These are phyloP conservation scores for Fusarium domesticum DNA, from an alignment of 2,329 filamentous ascomycete species.

Conservation along the genomic window DNA sequence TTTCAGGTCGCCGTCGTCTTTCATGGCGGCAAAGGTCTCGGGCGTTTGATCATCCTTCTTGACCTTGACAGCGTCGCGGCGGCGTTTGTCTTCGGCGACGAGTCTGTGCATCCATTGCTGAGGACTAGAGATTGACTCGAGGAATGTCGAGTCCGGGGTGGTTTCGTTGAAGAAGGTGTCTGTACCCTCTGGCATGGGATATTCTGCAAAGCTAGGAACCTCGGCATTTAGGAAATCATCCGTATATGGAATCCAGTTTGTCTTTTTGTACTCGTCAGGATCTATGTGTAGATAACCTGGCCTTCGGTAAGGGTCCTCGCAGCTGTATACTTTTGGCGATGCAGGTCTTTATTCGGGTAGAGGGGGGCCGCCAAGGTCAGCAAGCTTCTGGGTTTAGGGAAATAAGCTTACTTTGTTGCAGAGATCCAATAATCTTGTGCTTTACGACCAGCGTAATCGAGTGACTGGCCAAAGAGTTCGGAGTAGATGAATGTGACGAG, in stretches of 20 bases:
- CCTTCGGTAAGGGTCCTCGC: constrained; percentile 40
- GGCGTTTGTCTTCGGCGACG: constrained; percentile 13
- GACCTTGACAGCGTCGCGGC: constrained; percentile 7
- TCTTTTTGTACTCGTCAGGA: constrained; percentile 61
- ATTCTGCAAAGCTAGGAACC: constrained; percentile 43
- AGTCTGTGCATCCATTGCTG: constrained; percentile 16
- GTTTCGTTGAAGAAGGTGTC: constrained; percentile 72
- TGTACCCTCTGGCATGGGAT: constrained; percentile 33
- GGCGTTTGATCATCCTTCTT: neutral
- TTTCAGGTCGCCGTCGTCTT: constrained; percentile 14
- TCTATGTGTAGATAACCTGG: constrained; percentile 57
- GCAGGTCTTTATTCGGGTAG: too few species aligned
- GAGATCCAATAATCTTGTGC: neutral
- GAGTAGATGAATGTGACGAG: neutral
- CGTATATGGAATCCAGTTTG: constrained; percentile 27
- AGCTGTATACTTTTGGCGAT: constrained; percentile 5
- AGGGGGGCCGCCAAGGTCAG: too few species aligned
- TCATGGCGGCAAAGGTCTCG: constrained; percentile 8
- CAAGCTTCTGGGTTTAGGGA: too few species aligned
- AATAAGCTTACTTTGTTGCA: neutral
- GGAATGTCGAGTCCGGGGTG: constrained; percentile 23
- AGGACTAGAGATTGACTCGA: constrained; percentile 11
- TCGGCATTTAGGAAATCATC: constrained; percentile 58
- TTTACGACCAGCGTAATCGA: neutral
- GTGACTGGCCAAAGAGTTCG: neutral